Evolutionary conservation across 495 filamentous ascomycete genomes (phyloP).

Genomic region (Neurospora sp.): DNA sequence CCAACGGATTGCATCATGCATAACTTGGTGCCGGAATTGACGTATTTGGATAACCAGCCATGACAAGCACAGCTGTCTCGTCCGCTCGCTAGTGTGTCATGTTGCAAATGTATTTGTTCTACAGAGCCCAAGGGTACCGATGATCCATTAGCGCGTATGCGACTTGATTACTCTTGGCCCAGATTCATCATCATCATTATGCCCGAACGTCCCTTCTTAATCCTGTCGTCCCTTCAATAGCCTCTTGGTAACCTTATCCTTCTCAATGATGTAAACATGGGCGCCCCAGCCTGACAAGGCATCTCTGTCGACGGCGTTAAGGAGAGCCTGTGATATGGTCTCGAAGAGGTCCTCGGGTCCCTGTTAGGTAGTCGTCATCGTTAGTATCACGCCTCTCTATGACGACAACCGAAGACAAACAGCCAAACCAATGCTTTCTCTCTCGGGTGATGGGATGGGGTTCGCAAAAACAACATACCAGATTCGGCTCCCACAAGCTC

Average conservation of each 20-base stretch:
- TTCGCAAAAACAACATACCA: slow-evolving; percentile 46
- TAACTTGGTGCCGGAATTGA: neutral
- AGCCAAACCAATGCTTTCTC: neutral
- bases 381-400: neutral
- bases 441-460: neutral
- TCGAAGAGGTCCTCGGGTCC: slow-evolving; percentile 92
- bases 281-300: slow-evolving; percentile 96
- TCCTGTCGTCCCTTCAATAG: slow-evolving; percentile 79
- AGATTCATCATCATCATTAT: neutral
- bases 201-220: slow-evolving; percentile 20
- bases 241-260: slow-evolving; percentile 98
- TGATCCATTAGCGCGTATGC: neutral
- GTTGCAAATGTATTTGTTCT: neutral
- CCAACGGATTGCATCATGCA: neutral
- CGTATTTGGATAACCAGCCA: neutral
- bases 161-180: neutral
- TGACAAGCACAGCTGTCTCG: neutral
- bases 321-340: slow-evolving; percentile 91
- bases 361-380: slow-evolving; percentile 28
- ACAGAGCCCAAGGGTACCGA: neutral
- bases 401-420: neutral
- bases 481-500: slow-evolving; percentile 92
- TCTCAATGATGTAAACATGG: slow-evolving; percentile 98
- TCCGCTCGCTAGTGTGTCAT: neutral
- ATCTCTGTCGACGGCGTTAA: slow-evolving; percentile 93